A percentile compares a stretch with the other conserved stretches of the same genome.
Evolutionary conservation across 2,329 filamentous ascomycete species (phyloP).

Genomic region (Dryadomyces quercivorus): DNA sequence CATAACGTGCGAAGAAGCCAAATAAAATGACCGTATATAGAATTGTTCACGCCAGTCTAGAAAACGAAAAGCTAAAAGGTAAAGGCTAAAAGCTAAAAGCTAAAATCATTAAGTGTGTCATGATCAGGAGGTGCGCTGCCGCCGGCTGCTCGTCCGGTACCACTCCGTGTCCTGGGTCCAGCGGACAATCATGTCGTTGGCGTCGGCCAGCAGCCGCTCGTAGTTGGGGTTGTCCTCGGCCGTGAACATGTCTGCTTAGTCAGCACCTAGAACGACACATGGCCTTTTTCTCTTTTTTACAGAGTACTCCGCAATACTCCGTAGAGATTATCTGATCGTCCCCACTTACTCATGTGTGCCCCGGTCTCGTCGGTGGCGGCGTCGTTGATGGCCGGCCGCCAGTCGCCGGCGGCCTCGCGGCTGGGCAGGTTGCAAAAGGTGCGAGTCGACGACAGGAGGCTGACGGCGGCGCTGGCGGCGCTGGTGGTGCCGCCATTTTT

Average conservation of each 20-base stretch:
- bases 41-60: neutral
- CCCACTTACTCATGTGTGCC: constrained; percentile 59
- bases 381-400: constrained; percentile 66
- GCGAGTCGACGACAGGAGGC: constrained; percentile 53
- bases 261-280: constrained; percentile 2
- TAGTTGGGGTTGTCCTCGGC: constrained; percentile 62
- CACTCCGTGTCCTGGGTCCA: constrained; percentile 56
- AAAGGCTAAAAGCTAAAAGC: too few species aligned
- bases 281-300: too few species aligned
- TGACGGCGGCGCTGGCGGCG: neutral
- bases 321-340: too few species aligned
- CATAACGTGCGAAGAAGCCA: neutral
- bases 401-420: constrained; percentile 32
- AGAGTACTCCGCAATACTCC: too few species aligned
- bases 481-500: neutral
- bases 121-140: neutral
- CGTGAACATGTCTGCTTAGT: constrained; percentile 54
- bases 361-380: constrained; percentile 63
- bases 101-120: neutral
- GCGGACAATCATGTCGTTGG: constrained; percentile 49
- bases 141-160: constrained; percentile 42
- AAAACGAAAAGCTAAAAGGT: too few species aligned
- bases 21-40: neutral
- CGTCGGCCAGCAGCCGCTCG: constrained; percentile 50
- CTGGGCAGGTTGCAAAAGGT: constrained; percentile 82